These are phyloP conservation scores for Sporothrix humicola DNA, from an alignment of 2,329 filamentous ascomycete genomes.

Conservation along the genomic window DNA sequence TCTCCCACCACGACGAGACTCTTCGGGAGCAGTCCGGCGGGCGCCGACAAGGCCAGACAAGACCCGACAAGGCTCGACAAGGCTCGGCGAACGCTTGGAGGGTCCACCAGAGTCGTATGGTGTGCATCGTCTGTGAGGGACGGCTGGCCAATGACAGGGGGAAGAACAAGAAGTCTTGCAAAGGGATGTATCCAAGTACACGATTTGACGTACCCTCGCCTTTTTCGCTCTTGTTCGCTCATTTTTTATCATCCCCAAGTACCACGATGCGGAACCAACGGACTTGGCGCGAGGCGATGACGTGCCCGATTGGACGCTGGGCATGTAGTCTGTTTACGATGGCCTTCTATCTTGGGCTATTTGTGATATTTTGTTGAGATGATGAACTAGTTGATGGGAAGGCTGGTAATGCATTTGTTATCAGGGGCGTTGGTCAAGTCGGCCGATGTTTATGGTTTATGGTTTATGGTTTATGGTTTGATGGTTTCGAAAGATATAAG, in stretches of 20 bases:
- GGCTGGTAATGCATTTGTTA: not conserved
- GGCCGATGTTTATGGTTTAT: no score
- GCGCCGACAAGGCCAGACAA: slow-evolving; percentile 3
- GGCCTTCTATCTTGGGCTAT: not conserved
- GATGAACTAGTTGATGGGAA: not conserved
- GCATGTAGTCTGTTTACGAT: slow-evolving; percentile 9
- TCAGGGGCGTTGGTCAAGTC: not conserved
- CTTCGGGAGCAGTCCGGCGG: slow-evolving; percentile 10
- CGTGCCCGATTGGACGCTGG: slow-evolving; percentile 18
- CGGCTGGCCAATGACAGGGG: no score
- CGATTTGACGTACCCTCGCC: not conserved
- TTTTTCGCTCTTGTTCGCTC: not conserved
- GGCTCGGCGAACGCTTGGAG: slow-evolving; percentile 29
- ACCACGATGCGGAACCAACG: slow-evolving; percentile 8
- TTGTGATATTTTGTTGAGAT: not conserved
- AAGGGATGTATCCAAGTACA: not conserved
- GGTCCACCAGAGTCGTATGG: slow-evolving; percentile 15
- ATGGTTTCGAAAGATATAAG: slow-evolving; percentile 3
- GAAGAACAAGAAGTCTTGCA: not conserved
- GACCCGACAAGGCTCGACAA: slow-evolving; percentile 27
- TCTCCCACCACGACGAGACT: not conserved
- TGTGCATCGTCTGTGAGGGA: not conserved
- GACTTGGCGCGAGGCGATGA: slow-evolving; percentile 28
- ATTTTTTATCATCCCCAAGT: not conserved
- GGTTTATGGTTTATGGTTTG: no score